Base-by-base conservation (phyloP, 805 yeast species). In the Saturnispora sekii region DNA sequence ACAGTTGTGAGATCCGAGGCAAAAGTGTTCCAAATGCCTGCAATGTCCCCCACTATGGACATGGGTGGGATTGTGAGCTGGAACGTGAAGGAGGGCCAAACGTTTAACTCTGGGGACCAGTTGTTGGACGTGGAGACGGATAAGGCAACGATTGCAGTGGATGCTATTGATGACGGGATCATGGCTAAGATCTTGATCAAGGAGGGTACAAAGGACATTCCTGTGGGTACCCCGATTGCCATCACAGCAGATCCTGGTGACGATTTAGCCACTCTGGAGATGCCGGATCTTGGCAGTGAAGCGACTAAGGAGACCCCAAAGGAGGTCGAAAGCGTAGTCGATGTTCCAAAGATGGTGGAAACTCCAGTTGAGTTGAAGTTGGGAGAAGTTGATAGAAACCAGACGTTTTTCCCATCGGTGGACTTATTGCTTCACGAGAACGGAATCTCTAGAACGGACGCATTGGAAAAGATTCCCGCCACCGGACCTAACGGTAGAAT, bases 31-130 rank as follows among this genome's bases (percentile, higher is more conserved):
- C 79, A 72, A 44, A 90, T 90, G 97, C 98, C 98, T 4, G 97
- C 98, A 21, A 86, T 90, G 96, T 89, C 97, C 5, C 98, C 98
- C 36, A 90, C 98, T 6, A 90, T 90, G 98, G 87, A 88, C 29
- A 85, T 81, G 60, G 98, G 98, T 35, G 96, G 95, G 5, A 75
- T 90, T 51, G 85, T 87, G 10, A 72, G 78, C 44, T 90, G 98
- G 98, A 84, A 86, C 61, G 71, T 80, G 57, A 80, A 88, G 62
- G 81, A 74, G 41, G 86, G 86, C 28, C 93, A 85, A 4, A 45
- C 70, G 4, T 90, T 83, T 64, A 58, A 68, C 30, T 74, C 94
- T 7, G 98, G 98, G 17, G 97, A 93, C 53, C 83, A 80, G 4
- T 61, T 84, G 32, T 60, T 84, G 35, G 93, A 84, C 56, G 84